Conservation (phyloP, 129 eudicot genomes). For the Daucus carota region DH1_v3.0 NC_030385.2:40859001-40859500, state of each 20-base stretch:
- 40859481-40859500: conserved; percentile 56
- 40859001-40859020: background rate
- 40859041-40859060: conserved; percentile 38
- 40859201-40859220: conserved; percentile 45
- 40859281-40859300: conserved; percentile 45
- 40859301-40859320: conserved; percentile 30
- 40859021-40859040: background rate
- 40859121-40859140: conserved; percentile 46
- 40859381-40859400: conserved; percentile 54
- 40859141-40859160: conserved; percentile 79
- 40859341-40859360: too few relatives aligned
- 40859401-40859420: conserved; percentile 66
- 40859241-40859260: conserved; percentile 40
- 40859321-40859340: background rate
- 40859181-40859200: conserved; percentile 35
- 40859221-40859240: conserved; percentile 61
- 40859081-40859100: conserved; percentile 64
- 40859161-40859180: conserved; percentile 44
- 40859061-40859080: conserved; percentile 57
- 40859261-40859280: conserved; percentile 42
- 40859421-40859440: conserved; percentile 50
- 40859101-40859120: conserved; percentile 58
- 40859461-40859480: conserved; percentile 39
- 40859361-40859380: conserved; percentile 25
- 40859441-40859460: conserved; percentile 41